These are phyloP conservation scores for Phytophthora pinifolia DNA, from an alignment of 352 stramenopile species.

Conservation along the genomic window DNA sequence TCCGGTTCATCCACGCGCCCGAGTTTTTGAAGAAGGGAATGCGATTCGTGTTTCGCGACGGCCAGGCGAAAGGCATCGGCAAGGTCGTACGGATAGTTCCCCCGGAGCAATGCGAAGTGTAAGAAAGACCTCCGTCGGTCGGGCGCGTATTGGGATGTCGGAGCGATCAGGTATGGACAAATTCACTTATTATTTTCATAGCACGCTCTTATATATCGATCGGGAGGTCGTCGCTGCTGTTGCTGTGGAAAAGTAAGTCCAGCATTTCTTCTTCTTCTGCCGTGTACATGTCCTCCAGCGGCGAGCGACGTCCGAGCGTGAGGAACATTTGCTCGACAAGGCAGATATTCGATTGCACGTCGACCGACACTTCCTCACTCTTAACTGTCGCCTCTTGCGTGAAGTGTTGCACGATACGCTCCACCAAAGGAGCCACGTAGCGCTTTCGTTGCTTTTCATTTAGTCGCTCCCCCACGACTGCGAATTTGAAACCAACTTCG, in stretches of 20 bases:
- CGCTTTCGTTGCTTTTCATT: conserved; percentile 40
- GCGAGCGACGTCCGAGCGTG: conserved; percentile 49
- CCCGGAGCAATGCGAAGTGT: conserved; percentile 23
- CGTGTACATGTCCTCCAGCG: conserved; percentile 78
- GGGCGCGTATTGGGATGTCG: neutral
- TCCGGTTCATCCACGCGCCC: conserved; percentile 89
- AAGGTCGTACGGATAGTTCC: conserved; percentile 86
- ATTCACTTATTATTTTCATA: conserved; percentile 18
- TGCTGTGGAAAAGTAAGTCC: conserved; percentile 44
- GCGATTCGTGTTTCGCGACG: conserved; percentile 98
- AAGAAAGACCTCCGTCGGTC: neutral
- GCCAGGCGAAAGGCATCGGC: conserved; percentile 96
- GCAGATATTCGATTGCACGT: conserved; percentile 70
- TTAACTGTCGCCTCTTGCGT: conserved; percentile 25
- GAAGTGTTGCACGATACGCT: conserved; percentile 39
- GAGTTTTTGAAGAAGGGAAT: conserved; percentile 97
- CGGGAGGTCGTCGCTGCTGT: conserved; percentile 26
- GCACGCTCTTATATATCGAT: conserved; percentile 17
- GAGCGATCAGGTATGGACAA: conserved; percentile 12
- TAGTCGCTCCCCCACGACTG: conserved; percentile 38
- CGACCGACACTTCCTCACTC: conserved; percentile 48
- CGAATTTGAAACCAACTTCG: neutral
- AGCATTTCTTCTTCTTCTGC: conserved; percentile 76
- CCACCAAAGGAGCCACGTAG: conserved; percentile 43
- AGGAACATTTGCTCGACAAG: conserved; percentile 68